These are phyloP conservation scores for Tulasnella sp. DNA, from an alignment of 768 basidiomycete species.

Conservation along the genomic window DNA sequence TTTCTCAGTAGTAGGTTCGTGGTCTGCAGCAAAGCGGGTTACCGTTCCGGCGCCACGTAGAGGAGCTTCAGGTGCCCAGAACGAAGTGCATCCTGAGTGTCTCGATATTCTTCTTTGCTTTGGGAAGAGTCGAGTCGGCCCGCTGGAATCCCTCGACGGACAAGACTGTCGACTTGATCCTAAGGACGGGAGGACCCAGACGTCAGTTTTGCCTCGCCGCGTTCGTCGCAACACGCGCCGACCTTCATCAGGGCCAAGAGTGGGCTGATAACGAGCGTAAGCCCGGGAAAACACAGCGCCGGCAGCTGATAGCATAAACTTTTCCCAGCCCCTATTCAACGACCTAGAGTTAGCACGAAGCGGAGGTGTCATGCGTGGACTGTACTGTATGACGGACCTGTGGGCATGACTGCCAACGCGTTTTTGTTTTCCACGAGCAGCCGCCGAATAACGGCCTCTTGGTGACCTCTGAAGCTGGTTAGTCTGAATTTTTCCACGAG, in stretches of 20 bases:
- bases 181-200: neutral
- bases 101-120: slow-evolving; percentile 36
- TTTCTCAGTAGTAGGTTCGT: neutral
- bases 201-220: neutral
- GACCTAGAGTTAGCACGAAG: slow-evolving; percentile 5
- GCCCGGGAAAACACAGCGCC: slow-evolving; percentile 42
- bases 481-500: slow-evolving; percentile 42
- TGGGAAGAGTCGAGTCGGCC: slow-evolving; percentile 45
- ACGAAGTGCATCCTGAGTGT: slow-evolving; percentile 42
- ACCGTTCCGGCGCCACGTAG: slow-evolving; percentile 50
- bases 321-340: slow-evolving; percentile 38
- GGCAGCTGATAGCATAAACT: slow-evolving; percentile 45
- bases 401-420: slow-evolving; percentile 45
- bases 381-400: slow-evolving; percentile 37
- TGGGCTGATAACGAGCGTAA: slow-evolving; percentile 43
- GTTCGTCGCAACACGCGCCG: neutral
- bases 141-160: slow-evolving; percentile 40
- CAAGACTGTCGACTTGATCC: slow-evolving; percentile 44
- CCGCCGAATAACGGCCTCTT: slow-evolving; percentile 43
- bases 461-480: slow-evolving; percentile 41
- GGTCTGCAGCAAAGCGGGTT: neutral
- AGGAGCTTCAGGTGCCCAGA: slow-evolving; percentile 47
- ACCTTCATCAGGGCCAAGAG: slow-evolving; percentile 36
- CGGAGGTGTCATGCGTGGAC: neutral
- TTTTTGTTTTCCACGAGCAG: slow-evolving; percentile 45